A percentile compares a stretch with the other conserved stretches of the same genome.
Evolutionary conservation across 768 basidiomycete genomes (phyloP).

Genomic region (Coprinellus aureogranulatus): DNA sequence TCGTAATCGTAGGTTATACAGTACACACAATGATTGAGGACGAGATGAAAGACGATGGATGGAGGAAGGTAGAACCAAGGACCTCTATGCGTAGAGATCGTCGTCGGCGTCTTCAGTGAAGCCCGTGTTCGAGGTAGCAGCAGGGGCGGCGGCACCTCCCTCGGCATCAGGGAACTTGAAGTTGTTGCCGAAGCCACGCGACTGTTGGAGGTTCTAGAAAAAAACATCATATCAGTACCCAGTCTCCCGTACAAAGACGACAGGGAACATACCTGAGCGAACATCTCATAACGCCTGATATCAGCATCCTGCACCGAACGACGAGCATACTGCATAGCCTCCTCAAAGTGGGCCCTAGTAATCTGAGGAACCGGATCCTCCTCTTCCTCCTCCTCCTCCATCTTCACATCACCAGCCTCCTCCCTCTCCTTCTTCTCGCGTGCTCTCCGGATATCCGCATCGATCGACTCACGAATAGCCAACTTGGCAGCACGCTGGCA

Average conservation of each 20-base stretch:
- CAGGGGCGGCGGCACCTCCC: conserved; percentile 36
- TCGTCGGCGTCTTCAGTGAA: conserved; percentile 91
- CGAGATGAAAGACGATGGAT: background rate
- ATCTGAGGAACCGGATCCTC: conserved; percentile 92
- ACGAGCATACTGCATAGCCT: conserved; percentile 97
- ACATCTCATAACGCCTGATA: conserved; percentile 98
- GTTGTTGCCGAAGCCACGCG: conserved; percentile 87
- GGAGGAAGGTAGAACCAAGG: background rate
- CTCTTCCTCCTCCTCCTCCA: conserved; percentile 65
- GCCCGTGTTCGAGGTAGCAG: conserved; percentile 55
- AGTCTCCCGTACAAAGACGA: background rate
- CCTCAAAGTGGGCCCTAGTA: conserved; percentile 93
- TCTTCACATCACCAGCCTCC: conserved; percentile 73
- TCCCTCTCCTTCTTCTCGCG: conserved; percentile 82
- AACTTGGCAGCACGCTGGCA: conserved; percentile 97
- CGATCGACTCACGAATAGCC: conserved; percentile 93
- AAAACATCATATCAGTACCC: conserved; percentile 10
- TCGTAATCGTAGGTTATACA: background rate
- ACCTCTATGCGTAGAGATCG: conserved; percentile 76
- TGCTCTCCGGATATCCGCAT: conserved; percentile 77
- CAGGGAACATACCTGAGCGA: conserved; percentile 66
- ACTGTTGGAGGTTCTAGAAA: conserved; percentile 82
- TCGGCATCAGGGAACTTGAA: conserved; percentile 97
- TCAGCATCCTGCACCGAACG: conserved; percentile 96
- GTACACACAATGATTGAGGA: no score